A percentile compares a stretch with the other conserved stretches of the same genome.
phyloP scores from a whole-genome alignment of 768 basidiomycete species.

The Pholiota microspora region DNA sequence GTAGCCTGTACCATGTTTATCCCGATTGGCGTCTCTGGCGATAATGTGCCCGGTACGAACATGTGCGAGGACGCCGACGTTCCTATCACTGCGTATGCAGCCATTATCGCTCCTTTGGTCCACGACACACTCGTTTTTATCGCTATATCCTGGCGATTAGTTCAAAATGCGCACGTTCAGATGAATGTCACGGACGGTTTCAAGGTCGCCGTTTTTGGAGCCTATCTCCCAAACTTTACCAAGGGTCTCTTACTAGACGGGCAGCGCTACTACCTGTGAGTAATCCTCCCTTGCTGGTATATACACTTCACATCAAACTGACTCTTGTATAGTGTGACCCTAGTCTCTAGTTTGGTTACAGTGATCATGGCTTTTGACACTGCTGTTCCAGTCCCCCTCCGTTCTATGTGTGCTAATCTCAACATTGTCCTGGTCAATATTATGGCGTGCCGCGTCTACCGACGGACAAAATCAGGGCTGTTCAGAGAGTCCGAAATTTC shows the following conservation, averaged over 20 bases:
- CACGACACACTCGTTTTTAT: constrained; percentile 30
- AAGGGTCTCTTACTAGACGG: constrained; percentile 26
- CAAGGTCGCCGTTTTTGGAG: constrained; percentile 19
- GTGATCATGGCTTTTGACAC: constrained; percentile 5
- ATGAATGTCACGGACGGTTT: constrained; percentile 8
- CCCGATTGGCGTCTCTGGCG: constrained; percentile 17
- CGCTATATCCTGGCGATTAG: constrained; percentile 28
- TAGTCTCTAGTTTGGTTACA: constrained; percentile 4
- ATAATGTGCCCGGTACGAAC: constrained; percentile 16
- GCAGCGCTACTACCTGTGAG: constrained; percentile 27
- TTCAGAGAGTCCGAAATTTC: constrained; percentile 1
- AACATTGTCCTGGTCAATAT: constrained; percentile 7
- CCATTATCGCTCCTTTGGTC: constrained; percentile 19
- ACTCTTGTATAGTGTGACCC: not conserved
- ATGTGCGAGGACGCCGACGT: constrained; percentile 22
- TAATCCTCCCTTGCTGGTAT: not conserved
- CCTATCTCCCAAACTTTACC: constrained; percentile 23
- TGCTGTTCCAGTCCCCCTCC: not conserved
- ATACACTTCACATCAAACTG: not conserved
- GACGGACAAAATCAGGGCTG: not conserved
- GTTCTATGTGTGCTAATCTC: constrained; percentile 2
- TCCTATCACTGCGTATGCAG: constrained; percentile 14
- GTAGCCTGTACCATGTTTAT: constrained; percentile 22
- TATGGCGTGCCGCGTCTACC: constrained; percentile 8
- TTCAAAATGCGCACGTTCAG: constrained; percentile 14